A percentile compares a stretch with the other conserved stretches of the same genome.
These are phyloP conservation scores for Rhizophagus sp. DNA, from an alignment of 192 early-diverging fungal species.

Conservation along the genomic window DNA sequence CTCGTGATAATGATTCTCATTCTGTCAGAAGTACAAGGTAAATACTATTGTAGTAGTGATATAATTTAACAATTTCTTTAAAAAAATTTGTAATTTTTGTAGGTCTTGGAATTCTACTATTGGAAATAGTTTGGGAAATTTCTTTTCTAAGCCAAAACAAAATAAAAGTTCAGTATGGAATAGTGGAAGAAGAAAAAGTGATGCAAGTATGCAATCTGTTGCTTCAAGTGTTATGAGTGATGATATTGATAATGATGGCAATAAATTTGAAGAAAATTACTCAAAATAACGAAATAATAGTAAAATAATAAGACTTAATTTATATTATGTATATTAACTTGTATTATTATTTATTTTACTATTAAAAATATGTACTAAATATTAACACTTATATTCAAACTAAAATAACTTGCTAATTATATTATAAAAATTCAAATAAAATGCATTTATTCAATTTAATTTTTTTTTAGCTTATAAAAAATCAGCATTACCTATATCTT, in stretches of 20 bases:
- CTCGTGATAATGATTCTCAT: slow-evolving; percentile 12
- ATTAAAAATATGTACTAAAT: too few species aligned
- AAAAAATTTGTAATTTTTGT: not conserved
- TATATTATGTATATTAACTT: too few species aligned
- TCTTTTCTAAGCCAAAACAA: not conserved
- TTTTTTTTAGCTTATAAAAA: too few species aligned
- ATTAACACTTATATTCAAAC: too few species aligned
- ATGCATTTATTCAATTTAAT: too few species aligned
- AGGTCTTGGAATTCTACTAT: slow-evolving; percentile 28
- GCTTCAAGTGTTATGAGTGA: slow-evolving; percentile 8
- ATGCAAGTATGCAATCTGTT: slow-evolving; percentile 26
- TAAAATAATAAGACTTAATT: too few species aligned
- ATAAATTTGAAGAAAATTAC: not conserved
- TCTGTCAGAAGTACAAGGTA: slow-evolving; percentile 20
- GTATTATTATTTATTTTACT: too few species aligned
- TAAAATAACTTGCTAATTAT: too few species aligned
- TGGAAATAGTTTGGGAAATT: not conserved
- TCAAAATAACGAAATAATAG: too few species aligned
- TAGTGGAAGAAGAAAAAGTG: slow-evolving; percentile 24
- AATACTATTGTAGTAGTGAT: not conserved
- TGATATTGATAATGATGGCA: not conserved
- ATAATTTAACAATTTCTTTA: not conserved
- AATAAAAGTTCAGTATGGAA: not conserved
- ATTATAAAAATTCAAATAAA: too few species aligned
- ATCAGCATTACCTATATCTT: too few species aligned